phyloP scores from a whole-genome alignment of 768 basidiomycete species.

The Hericium alpestre region DNA sequence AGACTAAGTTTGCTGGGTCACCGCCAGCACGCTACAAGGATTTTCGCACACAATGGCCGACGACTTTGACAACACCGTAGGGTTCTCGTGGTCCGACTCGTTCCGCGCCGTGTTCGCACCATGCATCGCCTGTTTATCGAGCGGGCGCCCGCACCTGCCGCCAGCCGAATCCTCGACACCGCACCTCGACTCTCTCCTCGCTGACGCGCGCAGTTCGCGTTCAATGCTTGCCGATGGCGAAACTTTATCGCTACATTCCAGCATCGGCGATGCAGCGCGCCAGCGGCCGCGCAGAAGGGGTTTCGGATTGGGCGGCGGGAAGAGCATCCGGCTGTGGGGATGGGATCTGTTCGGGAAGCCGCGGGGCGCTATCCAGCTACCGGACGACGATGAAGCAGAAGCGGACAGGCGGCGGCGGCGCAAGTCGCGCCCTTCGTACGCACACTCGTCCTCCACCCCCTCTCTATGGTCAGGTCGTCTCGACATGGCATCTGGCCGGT shows the following conservation, averaged over 20 bases:
- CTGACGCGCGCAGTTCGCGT: conserved; percentile 32
- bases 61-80: background rate
- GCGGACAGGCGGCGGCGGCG: background rate
- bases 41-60: background rate
- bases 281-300: conserved; percentile 14
- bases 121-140: conserved; percentile 46
- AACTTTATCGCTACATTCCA: conserved; percentile 57
- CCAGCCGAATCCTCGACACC: conserved; percentile 21
- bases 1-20: too few species aligned
- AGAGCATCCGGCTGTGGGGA: conserved; percentile 50
- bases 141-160: background rate
- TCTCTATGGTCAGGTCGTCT: too few species aligned
- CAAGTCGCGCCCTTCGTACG: background rate
- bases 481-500: too few species aligned
- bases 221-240: conserved; percentile 37
- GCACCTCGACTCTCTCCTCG: conserved; percentile 43
- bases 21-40: too few species aligned
- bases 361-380: conserved; percentile 39
- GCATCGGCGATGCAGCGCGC: conserved; percentile 30
- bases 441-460: conserved; percentile 13
- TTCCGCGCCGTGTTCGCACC: conserved; percentile 46
- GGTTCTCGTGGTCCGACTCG: conserved; percentile 54
- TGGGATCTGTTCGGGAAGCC: conserved; percentile 57
- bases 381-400: conserved; percentile 33
- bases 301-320: conserved; percentile 15